These are phyloP conservation scores for Didymella sp. DNA, from an alignment of 2,329 filamentous ascomycete species.

Conservation along the genomic window DNA sequence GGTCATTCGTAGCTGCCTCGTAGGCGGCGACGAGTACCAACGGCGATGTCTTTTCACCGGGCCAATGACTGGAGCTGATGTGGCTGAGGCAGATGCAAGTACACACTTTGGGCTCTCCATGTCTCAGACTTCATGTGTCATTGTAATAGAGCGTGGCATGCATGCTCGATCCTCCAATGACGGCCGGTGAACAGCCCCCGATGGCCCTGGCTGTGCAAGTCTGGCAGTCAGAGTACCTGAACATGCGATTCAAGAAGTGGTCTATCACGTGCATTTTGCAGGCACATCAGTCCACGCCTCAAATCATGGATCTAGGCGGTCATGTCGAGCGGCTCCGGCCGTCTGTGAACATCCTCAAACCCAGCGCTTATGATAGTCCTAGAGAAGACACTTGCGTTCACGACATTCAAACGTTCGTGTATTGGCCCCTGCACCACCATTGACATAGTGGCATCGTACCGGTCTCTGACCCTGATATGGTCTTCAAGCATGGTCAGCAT, in stretches of 20 bases:
- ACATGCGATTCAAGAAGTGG: neutral
- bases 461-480: neutral
- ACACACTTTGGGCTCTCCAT: neutral
- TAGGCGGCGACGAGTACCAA: slow-evolving; percentile 11
- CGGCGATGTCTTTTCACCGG: neutral
- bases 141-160: slow-evolving; percentile 1
- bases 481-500: slow-evolving; percentile 6
- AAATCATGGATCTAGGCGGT: neutral
- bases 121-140: slow-evolving; percentile 3
- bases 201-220: neutral
- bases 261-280: neutral
- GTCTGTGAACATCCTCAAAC: neutral
- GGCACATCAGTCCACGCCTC: neutral
- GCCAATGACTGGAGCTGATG: slow-evolving; percentile 1
- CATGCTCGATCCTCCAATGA: slow-evolving; percentile 2
- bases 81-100: slow-evolving; percentile 4
- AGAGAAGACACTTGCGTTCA: no score
- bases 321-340: neutral
- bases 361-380: no score
- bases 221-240: neutral
- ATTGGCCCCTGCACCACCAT: no score
- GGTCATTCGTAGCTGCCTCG: slow-evolving; percentile 10
- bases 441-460: no score
- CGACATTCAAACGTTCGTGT: no score
- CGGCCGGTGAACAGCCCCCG: neutral